Base-by-base conservation (phyloP, 352 stramenopile genomes). In the Lagenidium sp. region DNA sequence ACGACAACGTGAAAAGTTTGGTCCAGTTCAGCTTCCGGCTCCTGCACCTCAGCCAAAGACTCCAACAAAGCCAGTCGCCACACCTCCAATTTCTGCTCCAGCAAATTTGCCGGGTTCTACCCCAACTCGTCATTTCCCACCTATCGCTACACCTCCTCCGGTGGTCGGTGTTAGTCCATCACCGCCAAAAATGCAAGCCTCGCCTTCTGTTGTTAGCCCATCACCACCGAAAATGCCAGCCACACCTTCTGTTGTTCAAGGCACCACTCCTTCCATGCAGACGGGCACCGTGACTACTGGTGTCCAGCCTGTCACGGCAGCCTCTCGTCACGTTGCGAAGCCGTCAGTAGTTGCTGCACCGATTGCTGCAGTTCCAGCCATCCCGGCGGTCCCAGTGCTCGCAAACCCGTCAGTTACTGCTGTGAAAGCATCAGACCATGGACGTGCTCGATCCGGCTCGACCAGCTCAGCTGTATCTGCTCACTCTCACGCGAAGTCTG, bases 401-500 rank as follows among this genome's bases (percentile, higher is more conserved):
- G n/a, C n/a, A n/a, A n/a, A n/a, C n/a, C 42, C 43, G 18, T 12
- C 42, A 4, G 39, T 57, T 21, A 29, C 15, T 22, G 47, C 51
- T 2, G 19, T 52, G 11, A 53, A 57, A 26, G 46, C 47, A 2
- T 52, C 42, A 37, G 51, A 61, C 48, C 47, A 30, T 25, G 44
- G 26, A 30, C 78, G 78, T 31, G 62, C 68, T 18, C 70, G 78
- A 7, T 88, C 78, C 0, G 69, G 69, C 30, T 91, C 78, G 0
- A 84, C 80, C 46, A 75, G 73, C 31, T 93, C 80, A 18, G 66
- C 72, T 20, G 67, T 82, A 11, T 92, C 80, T 20, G 72, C 70
- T 0, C 63, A 86, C n/a, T 94, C 81, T 6, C 85, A 86, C 50
- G 74, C 78, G 5, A 64, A 57, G 21, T 91, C 78, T n/a, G 80